phyloP scores from a whole-genome alignment of 768 basidiomycete genomes.

The Suillus weaverae region DNA sequence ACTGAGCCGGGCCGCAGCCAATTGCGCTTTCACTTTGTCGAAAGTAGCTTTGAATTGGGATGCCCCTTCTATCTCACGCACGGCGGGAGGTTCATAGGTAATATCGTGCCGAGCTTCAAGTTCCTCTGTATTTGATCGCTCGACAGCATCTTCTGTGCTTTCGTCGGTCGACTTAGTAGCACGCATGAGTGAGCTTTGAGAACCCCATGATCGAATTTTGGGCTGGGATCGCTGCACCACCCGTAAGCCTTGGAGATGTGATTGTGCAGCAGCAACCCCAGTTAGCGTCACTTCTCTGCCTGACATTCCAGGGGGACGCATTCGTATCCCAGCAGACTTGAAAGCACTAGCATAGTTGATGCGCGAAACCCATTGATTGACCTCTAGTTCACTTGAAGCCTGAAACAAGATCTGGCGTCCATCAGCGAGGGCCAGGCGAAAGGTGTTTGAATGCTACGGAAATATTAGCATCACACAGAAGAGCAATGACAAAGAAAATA shows the following conservation, averaged over 20 bases:
- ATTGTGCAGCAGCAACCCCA: conserved; percentile 83
- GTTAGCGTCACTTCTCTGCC: conserved; percentile 72
- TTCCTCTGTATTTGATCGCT: conserved; percentile 17
- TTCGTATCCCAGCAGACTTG: conserved; percentile 78
- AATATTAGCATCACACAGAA: neutral
- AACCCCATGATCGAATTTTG: conserved; percentile 42
- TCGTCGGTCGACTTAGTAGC: conserved; percentile 41
- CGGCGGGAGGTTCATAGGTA: conserved; percentile 46
- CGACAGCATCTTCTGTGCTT: conserved; percentile 31
- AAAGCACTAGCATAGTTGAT: conserved; percentile 96
- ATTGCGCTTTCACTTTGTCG: conserved; percentile 81
- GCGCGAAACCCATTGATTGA: conserved; percentile 86
- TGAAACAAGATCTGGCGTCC: conserved; percentile 85
- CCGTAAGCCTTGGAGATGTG: conserved; percentile 73
- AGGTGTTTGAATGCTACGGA: conserved; percentile 62
- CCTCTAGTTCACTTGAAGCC: conserved; percentile 62
- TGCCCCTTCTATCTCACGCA: conserved; percentile 58
- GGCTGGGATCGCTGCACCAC: conserved; percentile 26
- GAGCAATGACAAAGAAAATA: conserved; percentile 32
- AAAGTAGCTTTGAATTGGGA: conserved; percentile 81
- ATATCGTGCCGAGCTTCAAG: conserved; percentile 21
- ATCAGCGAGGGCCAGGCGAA: conserved; percentile 75
- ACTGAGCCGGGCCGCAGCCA: conserved; percentile 54
- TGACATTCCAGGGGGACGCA: conserved; percentile 74
- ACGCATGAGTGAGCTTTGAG: conserved; percentile 21